A percentile compares a stretch with the other conserved stretches of the same genome.
These are phyloP conservation scores for Nadsonia commutata DNA, from an alignment of 1,139 yeast species.

Conservation along the genomic window DNA sequence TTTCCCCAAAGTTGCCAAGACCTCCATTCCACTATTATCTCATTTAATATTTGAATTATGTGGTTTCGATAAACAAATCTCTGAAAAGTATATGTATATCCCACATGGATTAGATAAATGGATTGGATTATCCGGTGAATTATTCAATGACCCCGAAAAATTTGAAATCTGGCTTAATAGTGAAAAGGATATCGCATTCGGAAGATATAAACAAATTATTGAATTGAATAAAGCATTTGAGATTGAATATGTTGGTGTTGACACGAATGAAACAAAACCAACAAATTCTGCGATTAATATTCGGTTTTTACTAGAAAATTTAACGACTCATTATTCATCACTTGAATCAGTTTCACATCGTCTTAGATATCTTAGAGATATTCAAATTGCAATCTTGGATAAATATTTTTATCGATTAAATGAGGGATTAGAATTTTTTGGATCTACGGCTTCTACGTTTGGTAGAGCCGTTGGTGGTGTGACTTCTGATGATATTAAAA, in stretches of 20 bases:
- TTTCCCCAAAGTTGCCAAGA: conserved; percentile 26
- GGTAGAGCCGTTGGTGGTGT: conserved; percentile 26
- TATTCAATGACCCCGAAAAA: conserved; percentile 28
- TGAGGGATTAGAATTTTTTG: conserved; percentile 33
- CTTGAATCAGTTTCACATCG: conserved; percentile 48
- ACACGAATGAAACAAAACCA: conserved; percentile 34
- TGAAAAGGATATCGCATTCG: conserved; percentile 32
- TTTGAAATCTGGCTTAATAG: conserved; percentile 53
- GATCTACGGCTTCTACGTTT: conserved; percentile 29
- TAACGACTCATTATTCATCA: conserved; percentile 48
- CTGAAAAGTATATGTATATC: conserved; percentile 40
- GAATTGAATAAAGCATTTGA: conserved; percentile 38
- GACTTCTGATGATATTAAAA: conserved; percentile 24
- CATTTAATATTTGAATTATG: conserved; percentile 49
- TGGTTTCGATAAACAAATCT: conserved; percentile 41
- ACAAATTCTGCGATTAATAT: conserved; percentile 53
- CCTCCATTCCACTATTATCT: conserved; percentile 33
- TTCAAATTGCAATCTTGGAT: conserved; percentile 53
- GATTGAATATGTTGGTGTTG: conserved; percentile 49
- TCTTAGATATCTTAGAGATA: conserved; percentile 49
- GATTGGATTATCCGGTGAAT: conserved; percentile 46
- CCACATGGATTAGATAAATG: conserved; percentile 34
- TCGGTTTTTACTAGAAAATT: conserved; percentile 47
- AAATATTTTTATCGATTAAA: conserved; percentile 39
- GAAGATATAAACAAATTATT: conserved; percentile 44